Conservation (phyloP, 1,284 basidiomycete genomes). For the Cutaneotrichosporon daszewskae region DNA sequence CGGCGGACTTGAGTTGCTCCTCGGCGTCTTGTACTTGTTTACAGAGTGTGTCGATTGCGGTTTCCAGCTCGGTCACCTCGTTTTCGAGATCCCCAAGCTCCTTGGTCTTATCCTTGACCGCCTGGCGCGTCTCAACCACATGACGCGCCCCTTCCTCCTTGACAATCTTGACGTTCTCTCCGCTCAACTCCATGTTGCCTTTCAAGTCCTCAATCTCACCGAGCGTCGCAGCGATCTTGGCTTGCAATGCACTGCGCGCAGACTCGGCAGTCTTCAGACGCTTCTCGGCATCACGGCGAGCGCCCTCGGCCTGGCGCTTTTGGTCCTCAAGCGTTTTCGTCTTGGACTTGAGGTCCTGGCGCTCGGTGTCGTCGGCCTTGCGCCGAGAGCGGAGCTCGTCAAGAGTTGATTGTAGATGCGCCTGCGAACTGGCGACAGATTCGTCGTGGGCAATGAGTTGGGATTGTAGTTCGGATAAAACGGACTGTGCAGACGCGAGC, state of each 20-base stretch:
- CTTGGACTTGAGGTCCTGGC: constrained; percentile 69
- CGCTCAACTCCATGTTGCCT: constrained; percentile 51
- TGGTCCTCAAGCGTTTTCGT: constrained; percentile 81
- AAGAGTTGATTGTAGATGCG: constrained; percentile 64
- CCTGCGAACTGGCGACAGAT: constrained; percentile 59
- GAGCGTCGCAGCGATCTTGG: constrained; percentile 62
- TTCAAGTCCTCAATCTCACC: constrained; percentile 62
- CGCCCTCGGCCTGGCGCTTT: constrained; percentile 72
- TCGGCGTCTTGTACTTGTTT: constrained; percentile 39
- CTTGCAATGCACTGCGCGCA: constrained; percentile 60
- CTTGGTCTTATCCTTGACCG: constrained; percentile 56
- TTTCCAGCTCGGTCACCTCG: constrained; percentile 30
- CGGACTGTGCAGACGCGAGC: constrained; percentile 62
- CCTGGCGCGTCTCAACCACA: constrained; percentile 48
- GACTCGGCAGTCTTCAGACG: constrained; percentile 65
- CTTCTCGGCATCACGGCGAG: constrained; percentile 79
- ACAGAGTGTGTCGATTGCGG: constrained; percentile 30
- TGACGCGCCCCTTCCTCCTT: constrained; percentile 55
- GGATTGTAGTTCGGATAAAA: constrained; percentile 64
- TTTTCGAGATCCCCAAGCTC: constrained; percentile 43
- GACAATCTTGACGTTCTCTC: constrained; percentile 38
- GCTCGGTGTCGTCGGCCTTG: constrained; percentile 72
- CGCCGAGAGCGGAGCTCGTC: constrained; percentile 68
- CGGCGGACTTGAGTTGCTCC: constrained; percentile 32
- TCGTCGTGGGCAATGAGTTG: constrained; percentile 68